phyloP scores from a whole-genome alignment of 1,284 basidiomycete genomes.

The Cryptococcus deneoformans region DNA sequence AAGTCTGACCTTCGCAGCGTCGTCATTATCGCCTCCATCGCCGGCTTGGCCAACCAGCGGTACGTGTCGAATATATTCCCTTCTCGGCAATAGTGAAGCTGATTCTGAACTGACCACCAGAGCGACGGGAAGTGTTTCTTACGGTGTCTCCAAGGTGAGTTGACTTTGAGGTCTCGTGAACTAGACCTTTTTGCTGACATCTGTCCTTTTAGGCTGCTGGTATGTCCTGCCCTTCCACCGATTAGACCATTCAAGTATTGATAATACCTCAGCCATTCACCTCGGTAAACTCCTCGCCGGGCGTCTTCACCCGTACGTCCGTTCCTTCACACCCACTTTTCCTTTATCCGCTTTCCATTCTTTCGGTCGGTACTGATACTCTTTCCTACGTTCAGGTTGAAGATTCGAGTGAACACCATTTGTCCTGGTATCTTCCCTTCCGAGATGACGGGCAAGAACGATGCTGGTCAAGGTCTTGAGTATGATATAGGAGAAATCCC shows the following conservation, averaged over 20 bases:
- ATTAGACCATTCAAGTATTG: background rate
- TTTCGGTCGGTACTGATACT: background rate
- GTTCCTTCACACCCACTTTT: background rate
- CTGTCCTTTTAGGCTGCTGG: constrained; percentile 13
- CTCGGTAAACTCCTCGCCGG: constrained; percentile 31
- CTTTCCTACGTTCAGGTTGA: constrained; percentile 19
- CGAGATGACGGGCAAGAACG: constrained; percentile 36
- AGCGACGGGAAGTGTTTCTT: constrained; percentile 37
- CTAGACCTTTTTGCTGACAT: too few relatives aligned
- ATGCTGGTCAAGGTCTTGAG: constrained; percentile 11
- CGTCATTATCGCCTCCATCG: constrained; percentile 45
- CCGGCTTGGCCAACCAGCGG: constrained; percentile 41
- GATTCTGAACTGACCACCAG: background rate
- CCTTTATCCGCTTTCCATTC: background rate
- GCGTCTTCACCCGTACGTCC: constrained; percentile 32
- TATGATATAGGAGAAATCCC: constrained; percentile 22
- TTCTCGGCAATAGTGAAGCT: background rate
- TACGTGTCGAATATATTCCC: constrained; percentile 3
- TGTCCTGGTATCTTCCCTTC: constrained; percentile 40
- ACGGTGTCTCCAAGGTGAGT: constrained; percentile 44
- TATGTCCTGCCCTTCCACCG: constrained; percentile 1
- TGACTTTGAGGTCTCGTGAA: background rate
- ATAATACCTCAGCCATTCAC: constrained; percentile 22
- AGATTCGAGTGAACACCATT: constrained; percentile 43
- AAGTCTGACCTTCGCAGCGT: constrained; percentile 41